phyloP scores from a whole-genome alignment of 768 basidiomycete genomes.

The Favolaschia claudopus region DNA sequence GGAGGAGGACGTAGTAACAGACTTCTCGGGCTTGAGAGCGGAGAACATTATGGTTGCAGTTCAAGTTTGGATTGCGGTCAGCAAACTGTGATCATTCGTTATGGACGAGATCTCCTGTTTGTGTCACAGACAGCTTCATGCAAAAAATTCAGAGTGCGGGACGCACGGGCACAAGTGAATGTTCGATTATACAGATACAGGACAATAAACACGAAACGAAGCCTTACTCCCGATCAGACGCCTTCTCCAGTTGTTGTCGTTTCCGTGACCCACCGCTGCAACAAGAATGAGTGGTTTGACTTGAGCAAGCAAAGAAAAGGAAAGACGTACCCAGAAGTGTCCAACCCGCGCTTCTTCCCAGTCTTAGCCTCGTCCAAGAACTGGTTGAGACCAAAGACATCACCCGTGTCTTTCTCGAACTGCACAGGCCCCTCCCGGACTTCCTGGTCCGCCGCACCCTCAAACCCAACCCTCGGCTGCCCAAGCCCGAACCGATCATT shows the following conservation, averaged over 20 bases:
- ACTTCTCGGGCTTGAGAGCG: too few species aligned
- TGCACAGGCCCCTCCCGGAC: slow-evolving; percentile 93
- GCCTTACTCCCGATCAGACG: slow-evolving; percentile 36
- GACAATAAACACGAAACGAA: not conserved
- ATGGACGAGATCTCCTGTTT: too few species aligned
- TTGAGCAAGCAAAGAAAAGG: not conserved
- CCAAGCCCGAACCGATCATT: slow-evolving; percentile 96
- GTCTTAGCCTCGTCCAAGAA: slow-evolving; percentile 98
- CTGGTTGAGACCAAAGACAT: slow-evolving; percentile 96
- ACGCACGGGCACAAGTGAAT: too few species aligned
- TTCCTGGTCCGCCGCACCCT: slow-evolving; percentile 88
- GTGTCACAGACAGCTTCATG: too few species aligned
- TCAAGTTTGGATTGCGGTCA: too few species aligned
- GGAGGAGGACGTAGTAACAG: too few species aligned
- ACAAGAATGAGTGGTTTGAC: slow-evolving; percentile 1
- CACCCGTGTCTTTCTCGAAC: slow-evolving; percentile 97
- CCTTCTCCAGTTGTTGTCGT: slow-evolving; percentile 62
- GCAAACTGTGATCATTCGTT: too few species aligned
- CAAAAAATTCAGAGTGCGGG: too few species aligned
- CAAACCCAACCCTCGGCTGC: slow-evolving; percentile 84
- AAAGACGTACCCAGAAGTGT: slow-evolving; percentile 70
- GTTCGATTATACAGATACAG: too few species aligned
- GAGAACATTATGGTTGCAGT: too few species aligned
- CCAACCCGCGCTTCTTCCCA: slow-evolving; percentile 89
- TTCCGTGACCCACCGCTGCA: slow-evolving; percentile 58